Evolutionary conservation across 345 rosid genomes (phyloP).

Genomic region (Citrus hindsii): DNA sequence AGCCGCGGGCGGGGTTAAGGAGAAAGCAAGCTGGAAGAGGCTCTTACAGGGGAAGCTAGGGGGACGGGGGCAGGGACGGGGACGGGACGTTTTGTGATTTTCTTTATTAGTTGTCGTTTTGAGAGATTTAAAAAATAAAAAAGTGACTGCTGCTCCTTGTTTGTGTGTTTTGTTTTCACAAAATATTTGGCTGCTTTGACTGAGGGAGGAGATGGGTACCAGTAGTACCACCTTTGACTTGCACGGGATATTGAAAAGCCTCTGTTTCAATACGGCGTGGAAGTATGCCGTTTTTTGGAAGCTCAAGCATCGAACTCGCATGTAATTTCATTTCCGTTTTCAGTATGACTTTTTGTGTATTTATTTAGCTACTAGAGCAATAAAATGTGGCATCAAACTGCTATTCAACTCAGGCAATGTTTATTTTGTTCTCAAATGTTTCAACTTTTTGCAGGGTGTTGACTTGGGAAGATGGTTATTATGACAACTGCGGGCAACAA

Average conservation of each 20-base stretch:
- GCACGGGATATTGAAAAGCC: constrained; percentile 57
- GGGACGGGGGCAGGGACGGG: not conserved
- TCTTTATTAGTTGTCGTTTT: constrained; percentile 6
- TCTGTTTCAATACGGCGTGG: constrained; percentile 80
- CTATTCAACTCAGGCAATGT: not conserved
- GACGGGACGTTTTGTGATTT: constrained; percentile 1
- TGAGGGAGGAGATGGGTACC: constrained; percentile 41
- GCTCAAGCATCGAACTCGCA: constrained; percentile 69
- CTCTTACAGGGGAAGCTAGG: constrained; percentile 92
- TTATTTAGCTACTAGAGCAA: not conserved
- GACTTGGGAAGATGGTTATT: constrained; percentile 89
- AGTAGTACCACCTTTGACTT: constrained; percentile 18
- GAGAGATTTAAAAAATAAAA: constrained; percentile 12
- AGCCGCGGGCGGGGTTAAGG: constrained; percentile 79
- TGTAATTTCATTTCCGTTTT: constrained; percentile 38
- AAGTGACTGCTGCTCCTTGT: not conserved
- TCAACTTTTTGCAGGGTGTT: constrained; percentile 58
- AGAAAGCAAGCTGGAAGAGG: constrained; percentile 97
- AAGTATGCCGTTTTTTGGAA: constrained; percentile 89
- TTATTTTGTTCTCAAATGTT: not conserved
- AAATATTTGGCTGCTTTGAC: constrained; percentile 3
- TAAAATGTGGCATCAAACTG: not conserved
- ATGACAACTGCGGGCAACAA: constrained; percentile 42
- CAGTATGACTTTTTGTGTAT: not conserved
- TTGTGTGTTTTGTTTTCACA: constrained; percentile 20